Evolutionary conservation across 208 protist genomes (phyloP).

Genomic region (Vickermania spadyakhi): DNA sequence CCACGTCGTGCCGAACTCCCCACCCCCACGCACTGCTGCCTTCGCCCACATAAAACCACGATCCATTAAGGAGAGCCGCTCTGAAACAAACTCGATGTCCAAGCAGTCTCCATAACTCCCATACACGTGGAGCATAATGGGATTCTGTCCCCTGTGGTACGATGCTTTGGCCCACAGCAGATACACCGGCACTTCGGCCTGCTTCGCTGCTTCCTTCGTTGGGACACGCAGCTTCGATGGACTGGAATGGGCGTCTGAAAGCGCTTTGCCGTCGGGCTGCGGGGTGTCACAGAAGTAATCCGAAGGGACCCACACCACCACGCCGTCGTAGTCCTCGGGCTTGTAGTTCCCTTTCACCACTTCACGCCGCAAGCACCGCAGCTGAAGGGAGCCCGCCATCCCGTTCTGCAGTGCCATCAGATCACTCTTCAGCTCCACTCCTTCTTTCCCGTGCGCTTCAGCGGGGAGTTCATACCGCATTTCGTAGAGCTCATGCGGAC

Average conservation of each 20-base stretch:
- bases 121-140: conserved; percentile 61
- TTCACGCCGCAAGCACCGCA: conserved; percentile 18
- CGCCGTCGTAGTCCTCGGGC: conserved; percentile 27
- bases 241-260: neutral
- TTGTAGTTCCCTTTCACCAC: conserved; percentile 25
- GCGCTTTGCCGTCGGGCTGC: conserved; percentile 1
- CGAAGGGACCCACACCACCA: conserved; percentile 55
- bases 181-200: conserved; percentile 32
- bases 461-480: neutral
- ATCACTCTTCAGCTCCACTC: conserved; percentile 5
- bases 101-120: conserved; percentile 59
- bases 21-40: conserved; percentile 78
- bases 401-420: neutral
- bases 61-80: conserved; percentile 57
- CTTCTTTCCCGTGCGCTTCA: too few relatives aligned
- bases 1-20: conserved; percentile 74
- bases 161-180: conserved; percentile 20
- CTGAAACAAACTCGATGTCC: conserved; percentile 43
- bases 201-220: conserved; percentile 8
- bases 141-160: conserved; percentile 8
- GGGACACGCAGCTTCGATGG: conserved; percentile 6
- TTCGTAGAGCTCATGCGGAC: conserved; percentile 13
- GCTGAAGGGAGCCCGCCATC: conserved; percentile 1
- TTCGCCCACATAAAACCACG: conserved; percentile 69
- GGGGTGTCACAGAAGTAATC: conserved; percentile 21